A percentile compares a stretch with the other conserved stretches of the same genome.
These are phyloP conservation scores for Tilletia walkeri DNA, from an alignment of 1,284 basidiomycete species.

Conservation along the genomic window DNA sequence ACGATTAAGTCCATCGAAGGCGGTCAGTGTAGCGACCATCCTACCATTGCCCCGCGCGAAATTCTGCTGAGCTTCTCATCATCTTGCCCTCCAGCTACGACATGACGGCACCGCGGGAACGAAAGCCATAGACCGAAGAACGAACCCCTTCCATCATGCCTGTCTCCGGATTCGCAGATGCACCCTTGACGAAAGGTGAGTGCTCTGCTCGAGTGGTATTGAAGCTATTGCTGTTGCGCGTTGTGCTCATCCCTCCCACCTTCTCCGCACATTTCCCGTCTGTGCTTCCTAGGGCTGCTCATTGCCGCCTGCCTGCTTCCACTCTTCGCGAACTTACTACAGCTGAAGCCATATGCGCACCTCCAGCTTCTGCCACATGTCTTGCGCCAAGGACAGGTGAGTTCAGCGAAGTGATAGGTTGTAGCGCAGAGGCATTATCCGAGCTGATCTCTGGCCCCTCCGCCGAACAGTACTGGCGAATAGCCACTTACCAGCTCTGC, in stretches of 20 bases:
- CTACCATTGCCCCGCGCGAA: too few relatives aligned
- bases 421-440: too few relatives aligned
- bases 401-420: background rate
- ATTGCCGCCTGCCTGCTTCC: conserved; percentile 2
- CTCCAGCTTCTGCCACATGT: conserved; percentile 13
- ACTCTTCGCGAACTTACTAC: background rate
- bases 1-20: too few relatives aligned
- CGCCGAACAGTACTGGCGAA: conserved; percentile 3
- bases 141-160: background rate
- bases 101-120: too few relatives aligned
- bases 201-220: too few relatives aligned
- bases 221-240: too few relatives aligned
- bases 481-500: conserved; percentile 3
- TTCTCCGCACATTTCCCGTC: background rate
- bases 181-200: conserved; percentile 12
- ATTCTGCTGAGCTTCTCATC: too few relatives aligned
- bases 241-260: background rate
- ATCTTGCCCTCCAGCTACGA: too few relatives aligned
- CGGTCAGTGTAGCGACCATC: too few relatives aligned
- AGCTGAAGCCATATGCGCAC: conserved; percentile 14
- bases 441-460: too few relatives aligned
- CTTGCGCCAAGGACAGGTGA: conserved; percentile 7
- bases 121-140: background rate
- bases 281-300: conserved; percentile 7
- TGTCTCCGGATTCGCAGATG: conserved; percentile 12